These are phyloP conservation scores for Pseudogymnoascus sp. DNA, from an alignment of 2,329 filamentous ascomycete species.

Conservation along the genomic window DNA sequence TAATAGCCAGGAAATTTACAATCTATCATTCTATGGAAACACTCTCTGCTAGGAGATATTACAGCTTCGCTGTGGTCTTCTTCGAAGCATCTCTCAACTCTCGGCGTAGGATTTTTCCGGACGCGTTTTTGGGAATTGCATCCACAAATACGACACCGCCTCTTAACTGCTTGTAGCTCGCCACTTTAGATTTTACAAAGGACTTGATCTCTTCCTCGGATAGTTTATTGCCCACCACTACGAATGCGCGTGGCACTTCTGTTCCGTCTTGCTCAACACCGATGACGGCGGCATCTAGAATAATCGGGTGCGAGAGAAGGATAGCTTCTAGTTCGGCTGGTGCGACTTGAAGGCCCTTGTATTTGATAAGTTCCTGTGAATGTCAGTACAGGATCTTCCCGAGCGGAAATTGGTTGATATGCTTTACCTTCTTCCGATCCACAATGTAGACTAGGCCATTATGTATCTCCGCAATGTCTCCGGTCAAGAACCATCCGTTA, in stretches of 20 bases:
- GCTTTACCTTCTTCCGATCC: slow-evolving; percentile 52
- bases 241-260: slow-evolving; percentile 51
- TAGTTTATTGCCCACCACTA: slow-evolving; percentile 32
- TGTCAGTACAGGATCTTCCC: not conserved
- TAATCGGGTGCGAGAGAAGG: slow-evolving; percentile 25
- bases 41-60: not conserved
- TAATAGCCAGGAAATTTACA: not conserved
- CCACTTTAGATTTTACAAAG: slow-evolving; percentile 51
- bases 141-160: slow-evolving; percentile 64
- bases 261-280: slow-evolving; percentile 37
- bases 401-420: not conserved
- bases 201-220: slow-evolving; percentile 45
- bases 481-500: not conserved
- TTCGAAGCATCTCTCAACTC: slow-evolving; percentile 32
- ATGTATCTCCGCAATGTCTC: slow-evolving; percentile 18
- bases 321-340: slow-evolving; percentile 35
- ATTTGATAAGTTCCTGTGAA: slow-evolving; percentile 39
- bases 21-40: not conserved
- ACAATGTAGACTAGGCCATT: slow-evolving; percentile 50
- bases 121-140: slow-evolving; percentile 61
- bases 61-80: slow-evolving; percentile 22
- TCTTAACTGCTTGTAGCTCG: slow-evolving; percentile 57
- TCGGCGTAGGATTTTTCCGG: slow-evolving; percentile 43
- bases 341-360: slow-evolving; percentile 35
- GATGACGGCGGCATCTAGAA: slow-evolving; percentile 54